Conservation (phyloP, 441 rosid genomes). For the Pelargonium myrrhifolium region DNA sequence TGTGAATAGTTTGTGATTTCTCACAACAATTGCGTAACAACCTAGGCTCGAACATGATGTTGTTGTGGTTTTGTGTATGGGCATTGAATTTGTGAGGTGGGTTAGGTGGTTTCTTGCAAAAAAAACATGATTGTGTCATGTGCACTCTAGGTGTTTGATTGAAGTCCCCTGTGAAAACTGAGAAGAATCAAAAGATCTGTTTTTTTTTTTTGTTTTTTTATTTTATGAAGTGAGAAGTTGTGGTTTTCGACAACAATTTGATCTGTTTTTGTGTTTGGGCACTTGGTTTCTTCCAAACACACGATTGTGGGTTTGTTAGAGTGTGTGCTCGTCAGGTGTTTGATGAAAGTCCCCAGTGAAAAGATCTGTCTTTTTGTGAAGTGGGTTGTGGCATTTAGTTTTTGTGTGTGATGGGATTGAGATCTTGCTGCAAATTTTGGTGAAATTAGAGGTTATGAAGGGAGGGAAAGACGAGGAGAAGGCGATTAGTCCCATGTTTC, state of each 20-base stretch:
- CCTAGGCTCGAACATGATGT: no score
- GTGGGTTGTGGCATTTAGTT: slow-evolving; percentile 9
- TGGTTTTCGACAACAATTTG: no score
- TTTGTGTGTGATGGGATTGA: slow-evolving; percentile 17
- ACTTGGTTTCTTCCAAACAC: background rate
- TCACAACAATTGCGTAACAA: no score
- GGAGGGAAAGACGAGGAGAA: slow-evolving; percentile 64
- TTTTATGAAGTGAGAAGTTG: background rate
- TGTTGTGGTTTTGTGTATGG: background rate
- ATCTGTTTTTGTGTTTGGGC: slow-evolving; percentile 7
- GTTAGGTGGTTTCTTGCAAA: slow-evolving; percentile 8
- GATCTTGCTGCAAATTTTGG: slow-evolving; percentile 20
- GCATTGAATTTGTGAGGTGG: slow-evolving; percentile 13
- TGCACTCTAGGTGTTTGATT: background rate
- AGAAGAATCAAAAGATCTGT: no score
- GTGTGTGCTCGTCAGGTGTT: background rate
- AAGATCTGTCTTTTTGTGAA: slow-evolving; percentile 2
- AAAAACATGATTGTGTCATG: background rate
- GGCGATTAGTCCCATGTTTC: slow-evolving; percentile 69
- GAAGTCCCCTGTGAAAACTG: background rate
- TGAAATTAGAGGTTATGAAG: slow-evolving; percentile 40
- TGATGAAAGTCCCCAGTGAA: slow-evolving; percentile 9
- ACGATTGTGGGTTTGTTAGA: background rate
- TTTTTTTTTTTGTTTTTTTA: slow-evolving; percentile 1
- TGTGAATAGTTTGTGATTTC: background rate